These are phyloP conservation scores for Rhizopogon parksii DNA, from an alignment of 1,284 basidiomycete species.

Conservation along the genomic window DNA sequence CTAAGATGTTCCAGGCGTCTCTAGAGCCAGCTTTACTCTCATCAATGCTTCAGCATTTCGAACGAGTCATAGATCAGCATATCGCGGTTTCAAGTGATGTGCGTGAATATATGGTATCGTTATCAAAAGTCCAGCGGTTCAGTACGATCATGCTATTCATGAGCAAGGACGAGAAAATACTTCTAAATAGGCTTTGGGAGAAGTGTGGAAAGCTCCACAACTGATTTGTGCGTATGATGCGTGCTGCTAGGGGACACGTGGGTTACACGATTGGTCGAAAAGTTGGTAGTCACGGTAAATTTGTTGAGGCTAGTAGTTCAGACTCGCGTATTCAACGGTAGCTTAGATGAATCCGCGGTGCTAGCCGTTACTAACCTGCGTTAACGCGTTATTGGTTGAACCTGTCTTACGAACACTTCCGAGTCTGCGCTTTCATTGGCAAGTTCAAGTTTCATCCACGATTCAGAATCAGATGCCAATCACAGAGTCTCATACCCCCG, in stretches of 20 bases:
- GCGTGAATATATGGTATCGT: slow-evolving; percentile 42
- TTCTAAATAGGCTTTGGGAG: slow-evolving; percentile 34
- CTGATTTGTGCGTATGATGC: not conserved
- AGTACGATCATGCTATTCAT: slow-evolving; percentile 57
- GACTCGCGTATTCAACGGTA: too few species aligned
- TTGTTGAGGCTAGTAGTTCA: too few species aligned
- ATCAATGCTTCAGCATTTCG: slow-evolving; percentile 48
- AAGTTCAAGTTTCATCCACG: too few species aligned
- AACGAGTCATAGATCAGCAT: slow-evolving; percentile 18
- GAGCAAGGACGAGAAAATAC: slow-evolving; percentile 42
- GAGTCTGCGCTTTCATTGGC: too few species aligned
- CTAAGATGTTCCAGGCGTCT: slow-evolving; percentile 55
- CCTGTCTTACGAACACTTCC: too few species aligned
- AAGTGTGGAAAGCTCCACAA: slow-evolving; percentile 5
- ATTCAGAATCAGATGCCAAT: not conserved
- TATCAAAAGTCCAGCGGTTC: slow-evolving; percentile 54
- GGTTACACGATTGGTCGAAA: too few species aligned
- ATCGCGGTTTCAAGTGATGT: slow-evolving; percentile 24
- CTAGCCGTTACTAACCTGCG: too few species aligned
- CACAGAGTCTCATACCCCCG: not conserved
- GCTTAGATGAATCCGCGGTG: too few species aligned
- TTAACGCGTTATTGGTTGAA: too few species aligned
- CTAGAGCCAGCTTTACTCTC: slow-evolving; percentile 56
- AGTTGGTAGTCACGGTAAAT: too few species aligned
- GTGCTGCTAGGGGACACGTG: not conserved